phyloP scores from a whole-genome alignment of 495 filamentous ascomycete genomes.

The Pseudoneurospora amorphoporcata region DNA sequence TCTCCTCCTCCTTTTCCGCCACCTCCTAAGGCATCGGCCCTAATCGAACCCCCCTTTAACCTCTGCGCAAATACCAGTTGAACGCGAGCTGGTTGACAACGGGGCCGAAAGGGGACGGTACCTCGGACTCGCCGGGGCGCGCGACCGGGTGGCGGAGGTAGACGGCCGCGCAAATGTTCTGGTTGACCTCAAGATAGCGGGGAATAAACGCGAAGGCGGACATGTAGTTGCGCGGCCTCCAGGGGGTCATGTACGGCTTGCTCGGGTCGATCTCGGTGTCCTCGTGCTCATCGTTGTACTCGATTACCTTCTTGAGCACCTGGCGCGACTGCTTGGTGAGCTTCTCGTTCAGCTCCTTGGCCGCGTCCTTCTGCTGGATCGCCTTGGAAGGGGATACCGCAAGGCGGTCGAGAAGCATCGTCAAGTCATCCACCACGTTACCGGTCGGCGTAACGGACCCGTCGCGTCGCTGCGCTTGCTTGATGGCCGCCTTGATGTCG shows the following conservation, averaged over 20 bases:
- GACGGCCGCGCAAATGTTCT: conserved; percentile 87
- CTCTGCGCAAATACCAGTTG: conserved; percentile 85
- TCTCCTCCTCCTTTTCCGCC: not conserved
- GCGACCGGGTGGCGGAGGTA: conserved; percentile 93
- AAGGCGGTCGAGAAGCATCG: conserved; percentile 13
- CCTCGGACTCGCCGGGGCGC: conserved; percentile 76
- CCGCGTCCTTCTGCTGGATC: not conserved
- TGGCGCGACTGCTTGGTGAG: not conserved
- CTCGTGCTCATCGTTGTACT: conserved; percentile 51
- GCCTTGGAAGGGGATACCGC: not conserved
- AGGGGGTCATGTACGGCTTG: conserved; percentile 87
- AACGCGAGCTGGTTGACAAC: conserved; percentile 64
- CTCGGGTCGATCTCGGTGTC: conserved; percentile 41
- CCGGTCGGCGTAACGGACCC: conserved; percentile 3
- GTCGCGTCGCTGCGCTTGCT: conserved; percentile 10
- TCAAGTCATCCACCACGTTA: conserved; percentile 18
- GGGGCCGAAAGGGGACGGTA: conserved; percentile 71
- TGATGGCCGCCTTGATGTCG: conserved; percentile 17
- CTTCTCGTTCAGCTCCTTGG: not conserved
- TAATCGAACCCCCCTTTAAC: conserved; percentile 37
- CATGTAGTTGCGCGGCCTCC: conserved; percentile 83
- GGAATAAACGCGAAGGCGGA: conserved; percentile 88
- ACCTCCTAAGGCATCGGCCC: not conserved
- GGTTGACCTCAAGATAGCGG: conserved; percentile 92
- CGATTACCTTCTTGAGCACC: conserved; percentile 17